Conservation (phyloP, 345 rosid species). For the Orychophragmus violaceus region DNA sequence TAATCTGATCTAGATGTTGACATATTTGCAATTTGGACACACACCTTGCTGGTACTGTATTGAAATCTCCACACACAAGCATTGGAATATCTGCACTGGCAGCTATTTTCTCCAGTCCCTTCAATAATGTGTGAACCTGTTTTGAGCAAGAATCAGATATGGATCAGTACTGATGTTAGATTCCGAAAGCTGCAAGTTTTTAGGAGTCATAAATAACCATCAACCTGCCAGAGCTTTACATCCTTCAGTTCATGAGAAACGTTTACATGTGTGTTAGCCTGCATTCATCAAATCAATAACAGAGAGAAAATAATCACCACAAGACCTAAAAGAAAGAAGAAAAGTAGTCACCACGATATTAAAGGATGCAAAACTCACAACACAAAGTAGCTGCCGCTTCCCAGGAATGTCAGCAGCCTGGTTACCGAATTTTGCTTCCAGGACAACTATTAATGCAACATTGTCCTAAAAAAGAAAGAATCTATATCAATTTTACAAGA, state of each 20-base stretch:
- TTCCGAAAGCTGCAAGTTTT: not conserved
- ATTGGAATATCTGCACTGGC: slow-evolving; percentile 97
- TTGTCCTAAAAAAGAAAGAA: slow-evolving; percentile 53
- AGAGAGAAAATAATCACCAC: slow-evolving; percentile 8
- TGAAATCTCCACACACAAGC: slow-evolving; percentile 98
- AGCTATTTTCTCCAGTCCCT: slow-evolving; percentile 96
- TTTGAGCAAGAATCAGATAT: slow-evolving; percentile 14
- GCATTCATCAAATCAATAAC: slow-evolving; percentile 24
- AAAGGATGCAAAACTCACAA: slow-evolving; percentile 45
- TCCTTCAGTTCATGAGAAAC: slow-evolving; percentile 82
- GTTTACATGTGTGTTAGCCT: slow-evolving; percentile 96
- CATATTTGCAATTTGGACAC: slow-evolving; percentile 2
- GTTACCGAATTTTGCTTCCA: slow-evolving; percentile 86
- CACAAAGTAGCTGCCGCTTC: slow-evolving; percentile 89
- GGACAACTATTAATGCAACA: slow-evolving; percentile 83
- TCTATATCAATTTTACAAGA: slow-evolving; percentile 6
- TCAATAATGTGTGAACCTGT: slow-evolving; percentile 91
- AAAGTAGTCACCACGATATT: not conserved
- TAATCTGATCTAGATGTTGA: not conserved
- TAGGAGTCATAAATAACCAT: slow-evolving; percentile 4
- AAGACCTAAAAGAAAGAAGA: not conserved
- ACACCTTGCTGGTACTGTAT: slow-evolving; percentile 48
- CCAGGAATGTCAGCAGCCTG: slow-evolving; percentile 84
- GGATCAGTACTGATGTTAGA: not conserved
- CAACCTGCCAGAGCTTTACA: slow-evolving; percentile 99